Evolutionary conservation across 148 eudicot genomes (phyloP), one percentile per base, ranked within the genome.

Genomic region (Nepenthes mirabilis): DNA sequence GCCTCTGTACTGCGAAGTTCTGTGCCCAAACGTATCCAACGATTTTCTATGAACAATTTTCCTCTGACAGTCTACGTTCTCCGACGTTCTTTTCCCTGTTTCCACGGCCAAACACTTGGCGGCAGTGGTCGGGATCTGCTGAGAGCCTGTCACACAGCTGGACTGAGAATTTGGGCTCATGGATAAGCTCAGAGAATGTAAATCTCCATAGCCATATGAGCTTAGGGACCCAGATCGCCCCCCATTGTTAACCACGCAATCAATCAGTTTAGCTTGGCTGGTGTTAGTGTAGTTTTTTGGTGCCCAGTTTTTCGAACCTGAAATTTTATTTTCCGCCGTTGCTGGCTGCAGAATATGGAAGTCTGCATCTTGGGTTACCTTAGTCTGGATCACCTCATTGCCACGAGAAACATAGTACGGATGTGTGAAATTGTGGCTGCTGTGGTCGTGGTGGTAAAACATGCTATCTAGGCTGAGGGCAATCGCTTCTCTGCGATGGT

Each of bases 121-220:
- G 52, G 14, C 13, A 5, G 52, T 11, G 52, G 52, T 6, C 82
- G 52, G 11, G 13, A 49, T 49, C 12, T 49, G 52, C 14, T 49
- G 88, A 55, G 96, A 83, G 40, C 65, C 87, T 62, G 88, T 84
- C 14, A 81, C 83, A 73, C 83, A 82, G 72, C 52, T 87, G 32
- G 97, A 91, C 67, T 91, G 95, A 10, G 95, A 84, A 52, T 93
- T 91, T 48, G 97, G 97, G 69, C 95, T 91, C 93, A 91, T 91
- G 6, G 95, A 72, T 74, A 91, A 76, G 73, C 79, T 87, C 59
- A 90, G 43, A 5, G 87, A 79, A 70, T 84, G 91, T 47, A 87
- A 67, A 73, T 87, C 91, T 34, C 87, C 83, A 68, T 79, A 85
- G 33, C 83, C 83, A 33, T 79, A 63, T 13, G 67, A 59, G 61